These are phyloP conservation scores for Deuterostichococcus epilithicus DNA, from an alignment of 139 green algal species.

Conservation along the genomic window DNA sequence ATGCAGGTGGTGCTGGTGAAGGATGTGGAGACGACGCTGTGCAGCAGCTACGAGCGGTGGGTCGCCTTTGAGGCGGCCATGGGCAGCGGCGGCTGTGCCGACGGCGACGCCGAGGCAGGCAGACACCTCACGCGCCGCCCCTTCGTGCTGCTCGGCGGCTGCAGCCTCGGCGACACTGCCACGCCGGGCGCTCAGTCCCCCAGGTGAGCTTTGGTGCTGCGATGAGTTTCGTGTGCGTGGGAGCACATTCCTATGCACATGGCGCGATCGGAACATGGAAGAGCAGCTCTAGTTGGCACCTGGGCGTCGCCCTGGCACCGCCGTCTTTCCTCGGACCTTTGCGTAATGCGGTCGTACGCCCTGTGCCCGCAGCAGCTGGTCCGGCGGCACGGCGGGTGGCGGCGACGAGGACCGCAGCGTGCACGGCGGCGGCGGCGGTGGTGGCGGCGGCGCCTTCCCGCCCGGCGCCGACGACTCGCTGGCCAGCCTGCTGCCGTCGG, in stretches of 20 bases:
- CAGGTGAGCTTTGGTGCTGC: constrained; percentile 20
- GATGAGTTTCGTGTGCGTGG: no score
- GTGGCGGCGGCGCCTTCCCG: not conserved
- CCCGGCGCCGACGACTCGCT: constrained; percentile 12
- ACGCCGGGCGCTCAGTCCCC: not conserved
- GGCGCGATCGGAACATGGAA: no score
- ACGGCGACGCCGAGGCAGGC: not conserved
- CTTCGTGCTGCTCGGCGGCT: constrained; percentile 23
- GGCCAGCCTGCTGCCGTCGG: not conserved
- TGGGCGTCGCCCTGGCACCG: no score
- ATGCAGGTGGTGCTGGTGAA: constrained; percentile 16
- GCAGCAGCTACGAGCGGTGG: constrained; percentile 14
- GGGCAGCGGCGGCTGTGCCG: not conserved
- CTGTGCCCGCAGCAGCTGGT: no score
- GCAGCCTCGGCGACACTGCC: constrained; percentile 1
- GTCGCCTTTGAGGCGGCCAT: constrained; percentile 21
- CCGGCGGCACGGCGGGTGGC: not conserved
- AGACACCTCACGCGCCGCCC: constrained; percentile 2
- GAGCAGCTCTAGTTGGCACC: no score
- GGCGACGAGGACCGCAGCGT: not conserved
- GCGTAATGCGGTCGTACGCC: no score
- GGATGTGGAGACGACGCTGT: constrained; percentile 19
- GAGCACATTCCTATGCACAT: no score
- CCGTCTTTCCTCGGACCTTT: no score
- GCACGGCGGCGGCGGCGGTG: not conserved